Percentiles rank a stretch among this genome's conserved stretches.
Evolutionary conservation across 2,329 filamentous ascomycete genomes (phyloP).

Genomic region (Nemania sp.): DNA sequence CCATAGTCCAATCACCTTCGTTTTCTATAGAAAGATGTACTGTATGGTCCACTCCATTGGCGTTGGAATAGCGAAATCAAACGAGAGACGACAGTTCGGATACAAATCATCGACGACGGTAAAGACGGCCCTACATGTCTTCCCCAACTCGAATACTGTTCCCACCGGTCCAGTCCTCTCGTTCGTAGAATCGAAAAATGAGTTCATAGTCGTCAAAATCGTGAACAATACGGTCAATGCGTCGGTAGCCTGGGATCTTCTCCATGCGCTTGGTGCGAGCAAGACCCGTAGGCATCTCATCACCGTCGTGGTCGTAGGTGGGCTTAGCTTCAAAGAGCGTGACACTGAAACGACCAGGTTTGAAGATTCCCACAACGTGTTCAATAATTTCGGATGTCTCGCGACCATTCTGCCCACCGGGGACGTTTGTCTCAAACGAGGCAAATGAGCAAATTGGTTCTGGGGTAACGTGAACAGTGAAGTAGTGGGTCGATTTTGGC

Average conservation of each 20-base stretch:
- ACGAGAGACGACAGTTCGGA: slow-evolving; percentile 17
- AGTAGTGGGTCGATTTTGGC: slow-evolving; percentile 76
- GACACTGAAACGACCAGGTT: slow-evolving; percentile 95
- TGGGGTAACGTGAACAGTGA: slow-evolving; percentile 96
- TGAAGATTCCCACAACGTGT: slow-evolving; percentile 94
- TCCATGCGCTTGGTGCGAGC: slow-evolving; percentile 64
- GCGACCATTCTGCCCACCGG: slow-evolving; percentile 81
- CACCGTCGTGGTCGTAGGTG: slow-evolving; percentile 46
- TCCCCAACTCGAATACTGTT: slow-evolving; percentile 59
- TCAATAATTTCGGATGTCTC: slow-evolving; percentile 89
- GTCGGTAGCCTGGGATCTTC: slow-evolving; percentile 79
- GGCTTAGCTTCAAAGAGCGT: slow-evolving; percentile 92
- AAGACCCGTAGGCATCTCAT: slow-evolving; percentile 41
- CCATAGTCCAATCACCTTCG: slow-evolving; percentile 9
- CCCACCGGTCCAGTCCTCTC: slow-evolving; percentile 71
- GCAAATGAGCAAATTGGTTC: slow-evolving; percentile 97
- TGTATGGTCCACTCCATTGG: not conserved
- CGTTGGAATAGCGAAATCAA: slow-evolving; percentile 1
- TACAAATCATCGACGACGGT: slow-evolving; percentile 3
- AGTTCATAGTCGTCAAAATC: slow-evolving; percentile 97
- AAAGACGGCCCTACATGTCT: slow-evolving; percentile 40
- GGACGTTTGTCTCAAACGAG: slow-evolving; percentile 98
- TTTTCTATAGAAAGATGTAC: not conserved
- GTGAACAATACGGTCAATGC: slow-evolving; percentile 93
- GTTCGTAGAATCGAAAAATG: slow-evolving; percentile 94